Base-by-base conservation (phyloP, 1,284 basidiomycete genomes). In the Abortiporus biennis region DNA sequence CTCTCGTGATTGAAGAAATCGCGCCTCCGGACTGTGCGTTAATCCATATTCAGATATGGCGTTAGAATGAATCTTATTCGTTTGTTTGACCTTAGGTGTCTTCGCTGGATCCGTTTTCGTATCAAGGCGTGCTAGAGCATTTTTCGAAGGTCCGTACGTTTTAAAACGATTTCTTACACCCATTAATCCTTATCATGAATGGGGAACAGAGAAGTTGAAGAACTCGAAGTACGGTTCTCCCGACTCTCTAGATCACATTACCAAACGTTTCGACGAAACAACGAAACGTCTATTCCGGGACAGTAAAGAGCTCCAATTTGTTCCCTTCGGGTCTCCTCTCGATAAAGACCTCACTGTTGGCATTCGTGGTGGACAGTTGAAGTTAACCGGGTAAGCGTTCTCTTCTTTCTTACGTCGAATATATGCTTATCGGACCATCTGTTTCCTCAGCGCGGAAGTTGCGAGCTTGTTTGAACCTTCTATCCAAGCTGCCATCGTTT, bases 21-120 rank as follows among this genome's bases (percentile, higher is more conserved):
- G 84, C 84, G 2, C 84, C 84, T 22, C 80, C 85, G 15, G 82
- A 86, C 57, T 88, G 85, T 84, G 50, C 47, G 78, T 60, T n/a
- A n/a, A n/a, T n/a, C n/a, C n/a, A n/a, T n/a, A n/a, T 41, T 40
- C 12, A 25, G 12, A 3, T 29, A 37, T 32, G 36, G 32, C 19
- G 20, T 25, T 15, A 17, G 11, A 31, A 33, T 29, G 11, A 15
- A 30, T 15, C 43, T 29, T 43, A 38, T 25, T 52, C 43, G 40
- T 39, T 17, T 40, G 44, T 25, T n/a, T n/a, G 22, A 11, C 30
- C 20, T 4, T 47, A 84, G 80, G 81, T 59, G 73, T 85, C 30
- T 87, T 87, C 57, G 80, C 83, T 41, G 84, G 84, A 16, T 85
- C 84, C 4, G 80, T 87, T n/a, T 87, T 87, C 56, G 85, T 87